Percentiles rank a stretch among this genome's conserved stretches.
phyloP scores from a whole-genome alignment of 495 filamentous ascomycete species.

The Endocarpon pusillum region DNA sequence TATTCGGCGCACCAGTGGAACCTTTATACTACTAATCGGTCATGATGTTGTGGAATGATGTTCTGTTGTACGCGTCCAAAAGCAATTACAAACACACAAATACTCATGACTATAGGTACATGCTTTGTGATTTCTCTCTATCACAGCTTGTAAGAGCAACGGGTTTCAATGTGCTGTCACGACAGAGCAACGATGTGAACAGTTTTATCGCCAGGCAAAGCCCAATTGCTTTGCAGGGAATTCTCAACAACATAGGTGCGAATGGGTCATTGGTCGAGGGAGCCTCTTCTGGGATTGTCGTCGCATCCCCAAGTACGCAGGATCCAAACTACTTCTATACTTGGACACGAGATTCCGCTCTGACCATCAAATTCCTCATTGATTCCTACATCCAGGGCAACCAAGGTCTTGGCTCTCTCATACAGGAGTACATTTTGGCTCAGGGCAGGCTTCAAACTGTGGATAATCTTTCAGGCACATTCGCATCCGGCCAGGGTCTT shows the following conservation, averaged over 20 bases:
- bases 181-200: too few relatives aligned
- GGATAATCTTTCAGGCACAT: conserved; percentile 35
- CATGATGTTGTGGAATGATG: too few relatives aligned
- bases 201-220: conserved; percentile 38
- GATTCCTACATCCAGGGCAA: conserved; percentile 30
- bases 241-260: conserved; percentile 42
- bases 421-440: conserved; percentile 36
- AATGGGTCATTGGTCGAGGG: conserved; percentile 26
- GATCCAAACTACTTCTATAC: conserved; percentile 43
- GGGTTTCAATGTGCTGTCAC: too few relatives aligned
- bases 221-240: conserved; percentile 31
- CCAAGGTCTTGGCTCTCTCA: conserved; percentile 18
- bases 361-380: conserved; percentile 37
- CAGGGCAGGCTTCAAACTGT: conserved; percentile 35
- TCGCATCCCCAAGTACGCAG: conserved; percentile 36
- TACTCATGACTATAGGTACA: too few relatives aligned
- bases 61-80: too few relatives aligned
- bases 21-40: too few relatives aligned
- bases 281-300: conserved; percentile 31
- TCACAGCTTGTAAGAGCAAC: too few relatives aligned
- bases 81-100: too few relatives aligned
- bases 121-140: too few relatives aligned
- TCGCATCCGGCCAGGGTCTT: conserved; percentile 32
- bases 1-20: too few relatives aligned
- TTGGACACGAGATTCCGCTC: conserved; percentile 42